Base-by-base conservation (phyloP, 2,329 filamentous ascomycete genomes). In the Sodiomyces alkalinus region DNA sequence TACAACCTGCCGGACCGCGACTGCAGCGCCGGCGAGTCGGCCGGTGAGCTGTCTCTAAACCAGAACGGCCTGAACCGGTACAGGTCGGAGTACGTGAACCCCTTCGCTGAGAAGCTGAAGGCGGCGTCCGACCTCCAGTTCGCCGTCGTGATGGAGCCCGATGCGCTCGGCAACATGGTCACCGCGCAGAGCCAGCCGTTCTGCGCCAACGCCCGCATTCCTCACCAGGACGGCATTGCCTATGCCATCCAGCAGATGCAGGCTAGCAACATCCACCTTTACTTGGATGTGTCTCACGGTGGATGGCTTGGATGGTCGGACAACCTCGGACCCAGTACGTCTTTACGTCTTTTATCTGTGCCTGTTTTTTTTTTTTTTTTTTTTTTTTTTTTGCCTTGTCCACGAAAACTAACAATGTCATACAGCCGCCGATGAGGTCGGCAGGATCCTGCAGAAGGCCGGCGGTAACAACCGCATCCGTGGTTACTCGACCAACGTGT, bases 1-100 rank as follows among this genome's bases (percentile, higher is more conserved):
- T 61, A 61, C 41, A 53, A 61, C 36, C 45, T 62, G 2, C 55
- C 56, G 6, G 56, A 59, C 33, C 41, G 58, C 3, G 58, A 62
- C 42, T 62, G 57, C 46, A 49, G 48, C n/a, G 54, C 51, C 5
- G 56, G 53, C 16, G 53, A 57, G 37, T 51, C 46, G 10, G 47
- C 49, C 1, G 56, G 56, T n/a, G 57, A 60, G 38, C 48, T 60
- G 13, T 40, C 39, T 22, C 45, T 45, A 27, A 43, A 29, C 12
- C 33, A 56, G 11, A 42, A 49, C 29, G 56, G 56, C 4, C 35
- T 57, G 9, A 41, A 51, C 35, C 37, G 45, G 14, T 60, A 60
- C 44, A 55, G 57, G 44, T 42, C 42, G 23, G 44, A 48, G 27
- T 60, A 51, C 36, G 44, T 61, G 34, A 47, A 52, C 38, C 48